A percentile compares a stretch with the other conserved stretches of the same genome.
These are phyloP conservation scores for Debaryomyces coudertii DNA, from an alignment of 1,139 yeast genomes.

Conservation along the genomic window DNA sequence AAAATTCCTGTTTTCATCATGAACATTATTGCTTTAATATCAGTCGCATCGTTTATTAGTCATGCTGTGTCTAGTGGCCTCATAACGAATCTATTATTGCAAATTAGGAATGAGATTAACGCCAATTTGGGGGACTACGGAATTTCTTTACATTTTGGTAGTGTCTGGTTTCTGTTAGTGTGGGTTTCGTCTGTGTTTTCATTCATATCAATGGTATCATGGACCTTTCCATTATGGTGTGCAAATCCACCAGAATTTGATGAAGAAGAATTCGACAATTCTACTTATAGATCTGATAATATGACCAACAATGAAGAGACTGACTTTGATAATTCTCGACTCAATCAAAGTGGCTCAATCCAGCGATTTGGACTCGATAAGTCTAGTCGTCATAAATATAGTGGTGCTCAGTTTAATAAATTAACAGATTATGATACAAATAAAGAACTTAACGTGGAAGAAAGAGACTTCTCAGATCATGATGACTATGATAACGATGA, in stretches of 20 bases:
- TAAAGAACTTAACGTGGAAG: background rate
- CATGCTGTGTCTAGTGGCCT: constrained; percentile 32
- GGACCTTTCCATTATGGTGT: constrained; percentile 50
- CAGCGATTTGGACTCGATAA: background rate
- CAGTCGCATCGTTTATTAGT: constrained; percentile 37
- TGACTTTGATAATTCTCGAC: background rate
- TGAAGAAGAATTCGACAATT: constrained; percentile 21
- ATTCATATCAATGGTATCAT: constrained; percentile 31
- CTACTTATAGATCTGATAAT: constrained; percentile 4
- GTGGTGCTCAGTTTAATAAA: background rate
- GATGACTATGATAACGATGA: constrained; percentile 6
- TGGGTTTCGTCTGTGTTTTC: constrained; percentile 38
- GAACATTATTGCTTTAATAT: constrained; percentile 34
- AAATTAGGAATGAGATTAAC: constrained; percentile 31
- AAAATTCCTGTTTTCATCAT: constrained; percentile 31
- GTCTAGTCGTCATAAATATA: background rate
- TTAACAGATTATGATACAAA: background rate
- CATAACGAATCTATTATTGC: constrained; percentile 28
- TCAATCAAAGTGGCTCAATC: background rate
- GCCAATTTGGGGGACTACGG: constrained; percentile 48
- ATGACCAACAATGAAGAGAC: constrained; percentile 2
- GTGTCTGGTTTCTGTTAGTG: constrained; percentile 42
- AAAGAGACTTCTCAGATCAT: background rate
- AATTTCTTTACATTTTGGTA: constrained; percentile 43
- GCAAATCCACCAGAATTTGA: constrained; percentile 39